These are phyloP conservation scores for Ganoderma lucidum DNA, from an alignment of 1,284 basidiomycete genomes.

Conservation along the genomic window DNA sequence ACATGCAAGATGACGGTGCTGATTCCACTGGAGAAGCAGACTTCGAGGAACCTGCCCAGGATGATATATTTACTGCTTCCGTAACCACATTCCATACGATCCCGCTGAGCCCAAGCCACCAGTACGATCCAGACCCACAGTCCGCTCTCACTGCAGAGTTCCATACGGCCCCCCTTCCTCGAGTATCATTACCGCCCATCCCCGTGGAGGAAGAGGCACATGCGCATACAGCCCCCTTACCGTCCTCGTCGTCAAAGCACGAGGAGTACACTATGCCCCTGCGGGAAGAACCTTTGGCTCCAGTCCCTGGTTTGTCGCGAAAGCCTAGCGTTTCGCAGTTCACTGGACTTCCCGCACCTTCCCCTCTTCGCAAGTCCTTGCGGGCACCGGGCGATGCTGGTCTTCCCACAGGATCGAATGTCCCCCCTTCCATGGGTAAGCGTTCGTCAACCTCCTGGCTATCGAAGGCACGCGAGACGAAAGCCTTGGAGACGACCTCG, in stretches of 20 bases:
- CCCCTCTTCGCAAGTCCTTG: conserved; percentile 73
- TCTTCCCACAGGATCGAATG: conserved; percentile 48
- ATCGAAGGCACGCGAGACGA: conserved; percentile 76
- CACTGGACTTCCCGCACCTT: conserved; percentile 68
- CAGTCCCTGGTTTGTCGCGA: conserved; percentile 36
- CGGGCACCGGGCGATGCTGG: conserved; percentile 56
- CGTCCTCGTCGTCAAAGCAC: conserved; percentile 27
- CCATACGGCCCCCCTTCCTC: conserved; percentile 31
- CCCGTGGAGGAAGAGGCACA: conserved; percentile 26
- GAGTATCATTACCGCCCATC: conserved; percentile 25
- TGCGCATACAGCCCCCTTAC: conserved; percentile 41
- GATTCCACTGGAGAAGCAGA: conserved; percentile 14
- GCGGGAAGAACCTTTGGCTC: conserved; percentile 34
- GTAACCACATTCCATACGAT: conserved; percentile 49
- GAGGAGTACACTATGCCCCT: conserved; percentile 40
- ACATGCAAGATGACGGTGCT: conserved; percentile 12
- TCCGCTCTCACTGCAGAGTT: conserved; percentile 19
- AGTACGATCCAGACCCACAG: conserved; percentile 13
- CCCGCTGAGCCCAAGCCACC: conserved; percentile 41
- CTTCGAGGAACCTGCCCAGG: conserved; percentile 20
- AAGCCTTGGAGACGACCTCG: conserved; percentile 65
- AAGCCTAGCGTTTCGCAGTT: conserved; percentile 52
- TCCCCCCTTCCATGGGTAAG: conserved; percentile 55
- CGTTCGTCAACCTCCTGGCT: conserved; percentile 74
- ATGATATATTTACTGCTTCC: conserved; percentile 29